phyloP scores from a whole-genome alignment of 2,329 filamentous ascomycete genomes.

The Rutstroemia sp. region DNA sequence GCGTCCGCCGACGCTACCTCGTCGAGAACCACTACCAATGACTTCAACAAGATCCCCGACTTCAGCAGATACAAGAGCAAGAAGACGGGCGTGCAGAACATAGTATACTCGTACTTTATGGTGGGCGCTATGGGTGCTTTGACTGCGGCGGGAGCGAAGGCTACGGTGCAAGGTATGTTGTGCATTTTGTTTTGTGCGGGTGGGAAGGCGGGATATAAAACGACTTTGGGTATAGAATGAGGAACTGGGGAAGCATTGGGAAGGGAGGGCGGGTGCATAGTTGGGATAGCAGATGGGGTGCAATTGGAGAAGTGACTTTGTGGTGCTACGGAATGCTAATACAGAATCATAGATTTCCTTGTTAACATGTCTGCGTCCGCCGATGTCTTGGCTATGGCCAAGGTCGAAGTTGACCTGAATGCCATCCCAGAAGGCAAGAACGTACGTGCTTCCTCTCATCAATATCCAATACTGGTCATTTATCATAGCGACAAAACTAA shows the following conservation, averaged over 20 bases:
- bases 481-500: not conserved
- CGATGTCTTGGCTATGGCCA: conserved; percentile 97
- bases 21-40: conserved; percentile 2
- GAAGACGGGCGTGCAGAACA: conserved; percentile 61
- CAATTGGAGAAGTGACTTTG: conserved; percentile 13
- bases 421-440: conserved; percentile 99
- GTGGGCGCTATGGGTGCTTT: conserved; percentile 91
- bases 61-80: conserved; percentile 82
- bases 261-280: not conserved
- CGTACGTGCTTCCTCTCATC: conserved; percentile 52
- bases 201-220: not conserved
- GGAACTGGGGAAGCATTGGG: not conserved
- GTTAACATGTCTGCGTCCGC: conserved; percentile 99
- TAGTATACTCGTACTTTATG: conserved; percentile 97
- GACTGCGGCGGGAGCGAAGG: conserved; percentile 90
- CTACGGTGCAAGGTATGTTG: conserved; percentile 87
- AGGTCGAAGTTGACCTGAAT: conserved; percentile 93
- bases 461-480: not conserved
- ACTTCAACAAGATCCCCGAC: conserved; percentile 62
- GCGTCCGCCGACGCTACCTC: conserved; percentile 1
- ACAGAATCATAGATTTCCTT: conserved; percentile 72
- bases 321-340: conserved; percentile 6
- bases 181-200: conserved; percentile 1
- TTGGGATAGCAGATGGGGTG: conserved; percentile 3
- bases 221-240: not conserved